A percentile compares a stretch with the other conserved stretches of the same genome.
These are phyloP conservation scores for Pisolithus thermaeus DNA, from an alignment of 1,284 basidiomycete genomes.

Conservation along the genomic window DNA sequence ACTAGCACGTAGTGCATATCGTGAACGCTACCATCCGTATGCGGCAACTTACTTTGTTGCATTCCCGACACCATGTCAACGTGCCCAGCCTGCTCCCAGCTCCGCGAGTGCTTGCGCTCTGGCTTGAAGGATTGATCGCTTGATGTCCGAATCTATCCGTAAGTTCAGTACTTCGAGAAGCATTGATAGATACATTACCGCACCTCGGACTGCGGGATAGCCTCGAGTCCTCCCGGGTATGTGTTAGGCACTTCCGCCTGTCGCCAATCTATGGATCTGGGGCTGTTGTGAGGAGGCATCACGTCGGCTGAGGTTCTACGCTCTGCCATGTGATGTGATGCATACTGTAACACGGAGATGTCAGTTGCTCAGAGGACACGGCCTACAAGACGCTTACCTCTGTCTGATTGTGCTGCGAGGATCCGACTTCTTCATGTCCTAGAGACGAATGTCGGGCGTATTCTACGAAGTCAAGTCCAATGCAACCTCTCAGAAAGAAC, in stretches of 20 bases:
- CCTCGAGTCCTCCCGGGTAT: conserved; percentile 37
- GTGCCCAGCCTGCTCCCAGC: conserved; percentile 49
- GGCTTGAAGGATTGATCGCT: conserved; percentile 39
- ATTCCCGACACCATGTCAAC: conserved; percentile 27
- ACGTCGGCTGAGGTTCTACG: conserved; percentile 29
- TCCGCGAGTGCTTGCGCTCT: conserved; percentile 51
- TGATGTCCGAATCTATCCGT: conserved; percentile 33
- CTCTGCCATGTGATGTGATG: conserved; percentile 29
- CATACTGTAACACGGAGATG: conserved; percentile 21
- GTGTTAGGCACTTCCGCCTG: conserved; percentile 41
- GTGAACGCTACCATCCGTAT: conserved; percentile 10
- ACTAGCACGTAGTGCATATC: conserved; percentile 15
- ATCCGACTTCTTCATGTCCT: conserved; percentile 27
- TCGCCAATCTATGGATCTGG: conserved; percentile 50
- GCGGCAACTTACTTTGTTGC: conserved; percentile 13
- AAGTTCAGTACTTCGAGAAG: conserved; percentile 17
- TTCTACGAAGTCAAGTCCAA: conserved; percentile 20
- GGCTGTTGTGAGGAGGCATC: conserved; percentile 29
- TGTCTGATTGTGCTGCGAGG: conserved; percentile 28
- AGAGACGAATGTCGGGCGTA: conserved; percentile 28
- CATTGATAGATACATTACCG: conserved; percentile 16
- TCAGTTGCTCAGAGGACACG: conserved; percentile 17
- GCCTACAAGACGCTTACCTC: conserved; percentile 25
- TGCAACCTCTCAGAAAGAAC: conserved; percentile 16
- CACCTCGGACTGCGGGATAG: conserved; percentile 48